These are phyloP conservation scores for Citeromyces siamensis DNA, from an alignment of 1,139 yeast genomes.

Conservation along the genomic window DNA sequence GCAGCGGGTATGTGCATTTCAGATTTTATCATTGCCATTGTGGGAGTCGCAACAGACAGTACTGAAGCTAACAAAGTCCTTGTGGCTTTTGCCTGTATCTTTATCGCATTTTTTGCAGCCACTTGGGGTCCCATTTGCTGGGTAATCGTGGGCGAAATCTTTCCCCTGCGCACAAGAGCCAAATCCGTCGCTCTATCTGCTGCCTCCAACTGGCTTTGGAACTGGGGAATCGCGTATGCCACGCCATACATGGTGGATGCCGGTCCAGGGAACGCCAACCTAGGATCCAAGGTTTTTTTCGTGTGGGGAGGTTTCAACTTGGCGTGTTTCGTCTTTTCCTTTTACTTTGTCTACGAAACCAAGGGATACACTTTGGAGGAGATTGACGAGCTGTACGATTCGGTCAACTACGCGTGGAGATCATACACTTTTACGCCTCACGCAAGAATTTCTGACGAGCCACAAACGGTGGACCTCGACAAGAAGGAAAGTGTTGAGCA, in stretches of 20 bases:
- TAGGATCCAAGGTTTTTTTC: slow-evolving; percentile 60
- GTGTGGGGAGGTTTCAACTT: slow-evolving; percentile 47
- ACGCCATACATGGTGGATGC: slow-evolving; percentile 36
- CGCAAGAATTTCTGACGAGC: slow-evolving; percentile 2
- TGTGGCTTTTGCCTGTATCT: slow-evolving; percentile 41
- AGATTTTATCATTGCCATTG: slow-evolving; percentile 47
- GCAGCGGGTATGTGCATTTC: slow-evolving; percentile 47
- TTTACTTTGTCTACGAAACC: slow-evolving; percentile 39
- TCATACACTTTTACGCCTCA: neutral
- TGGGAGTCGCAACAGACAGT: slow-evolving; percentile 30
- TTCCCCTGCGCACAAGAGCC: slow-evolving; percentile 46
- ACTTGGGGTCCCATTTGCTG: slow-evolving; percentile 35
- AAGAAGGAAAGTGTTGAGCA: neutral
- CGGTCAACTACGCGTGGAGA: neutral
- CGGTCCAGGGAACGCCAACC: slow-evolving; percentile 34
- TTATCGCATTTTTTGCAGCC: slow-evolving; percentile 44
- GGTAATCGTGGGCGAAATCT: slow-evolving; percentile 45
- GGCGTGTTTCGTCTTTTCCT: slow-evolving; percentile 26
- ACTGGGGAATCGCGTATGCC: slow-evolving; percentile 22
- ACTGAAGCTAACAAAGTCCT: slow-evolving; percentile 18
- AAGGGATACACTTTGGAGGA: slow-evolving; percentile 45
- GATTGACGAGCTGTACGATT: slow-evolving; percentile 22
- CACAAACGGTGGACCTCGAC: neutral
- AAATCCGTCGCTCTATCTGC: slow-evolving; percentile 24
- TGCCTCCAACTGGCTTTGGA: slow-evolving; percentile 26